phyloP scores from a whole-genome alignment of 129 eudicot genomes.

The Solidago caesia region DNA sequence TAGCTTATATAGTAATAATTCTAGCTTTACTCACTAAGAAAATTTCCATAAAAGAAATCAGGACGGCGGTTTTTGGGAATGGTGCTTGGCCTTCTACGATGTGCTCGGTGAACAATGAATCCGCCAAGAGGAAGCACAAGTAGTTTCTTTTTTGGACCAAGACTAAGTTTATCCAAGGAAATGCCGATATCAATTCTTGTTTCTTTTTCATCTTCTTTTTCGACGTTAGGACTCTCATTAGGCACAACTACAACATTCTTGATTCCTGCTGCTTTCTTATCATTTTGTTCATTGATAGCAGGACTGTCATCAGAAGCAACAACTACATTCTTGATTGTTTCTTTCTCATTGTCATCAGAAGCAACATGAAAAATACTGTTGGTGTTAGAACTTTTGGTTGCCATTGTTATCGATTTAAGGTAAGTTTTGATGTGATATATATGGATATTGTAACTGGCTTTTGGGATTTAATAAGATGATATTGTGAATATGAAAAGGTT shows the following conservation, averaged over 20 bases:
- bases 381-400: background rate
- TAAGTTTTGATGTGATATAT: background rate
- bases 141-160: constrained; percentile 53
- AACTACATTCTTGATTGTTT: background rate
- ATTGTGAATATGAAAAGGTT: background rate
- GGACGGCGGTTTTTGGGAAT: constrained; percentile 22
- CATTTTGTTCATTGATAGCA: background rate
- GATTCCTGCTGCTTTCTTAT: background rate
- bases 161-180: constrained; percentile 37
- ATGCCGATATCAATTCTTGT: constrained; percentile 20
- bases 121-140: constrained; percentile 50
- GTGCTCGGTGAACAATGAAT: constrained; percentile 40
- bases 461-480: background rate
- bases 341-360: background rate
- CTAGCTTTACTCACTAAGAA: constrained; percentile 29
- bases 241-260: background rate
- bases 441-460: background rate
- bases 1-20: too few relatives aligned
- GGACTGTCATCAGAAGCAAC: constrained; percentile 3
- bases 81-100: background rate
- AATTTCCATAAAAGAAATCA: constrained; percentile 25
- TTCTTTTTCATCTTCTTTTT: background rate
- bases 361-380: background rate
- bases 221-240: background rate
- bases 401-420: background rate